Conservation (phyloP, 805 yeast genomes). For the Kockiozyma suomiensis region DNA sequence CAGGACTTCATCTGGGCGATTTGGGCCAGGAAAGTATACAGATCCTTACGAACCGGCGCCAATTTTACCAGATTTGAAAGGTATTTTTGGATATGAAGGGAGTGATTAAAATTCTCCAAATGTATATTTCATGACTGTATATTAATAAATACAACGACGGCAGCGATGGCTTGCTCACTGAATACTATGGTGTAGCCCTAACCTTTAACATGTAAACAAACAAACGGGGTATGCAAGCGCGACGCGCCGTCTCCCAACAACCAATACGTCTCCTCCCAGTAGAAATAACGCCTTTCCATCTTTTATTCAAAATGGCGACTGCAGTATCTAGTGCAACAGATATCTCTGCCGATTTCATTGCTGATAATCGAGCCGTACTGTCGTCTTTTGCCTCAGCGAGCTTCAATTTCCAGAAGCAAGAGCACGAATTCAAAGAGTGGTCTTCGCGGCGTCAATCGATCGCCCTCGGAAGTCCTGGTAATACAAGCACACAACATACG, state of each 20-base stretch:
- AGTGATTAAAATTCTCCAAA: no score
- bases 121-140: no score
- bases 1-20: no score
- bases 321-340: background rate
- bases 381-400: background rate
- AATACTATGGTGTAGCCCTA: background rate
- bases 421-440: slow-evolving; percentile 22
- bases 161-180: no score
- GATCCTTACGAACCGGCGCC: no score
- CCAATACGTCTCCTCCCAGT: no score
- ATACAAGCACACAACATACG: background rate
- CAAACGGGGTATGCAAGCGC: background rate
- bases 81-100: no score
- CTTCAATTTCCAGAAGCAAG: slow-evolving; percentile 12
- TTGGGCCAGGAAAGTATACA: no score
- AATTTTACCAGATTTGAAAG: no score
- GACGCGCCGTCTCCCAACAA: background rate
- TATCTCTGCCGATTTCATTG: background rate
- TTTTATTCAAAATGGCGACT: background rate
- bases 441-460: slow-evolving; percentile 14
- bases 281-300: no score
- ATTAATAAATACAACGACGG: background rate
- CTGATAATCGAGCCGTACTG: background rate
- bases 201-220: slow-evolving; percentile 9
- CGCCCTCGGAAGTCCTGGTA: slow-evolving; percentile 5